Evolutionary conservation across 257 asterid genomes (phyloP).

Genomic region (Jasminum sambac): DNA sequence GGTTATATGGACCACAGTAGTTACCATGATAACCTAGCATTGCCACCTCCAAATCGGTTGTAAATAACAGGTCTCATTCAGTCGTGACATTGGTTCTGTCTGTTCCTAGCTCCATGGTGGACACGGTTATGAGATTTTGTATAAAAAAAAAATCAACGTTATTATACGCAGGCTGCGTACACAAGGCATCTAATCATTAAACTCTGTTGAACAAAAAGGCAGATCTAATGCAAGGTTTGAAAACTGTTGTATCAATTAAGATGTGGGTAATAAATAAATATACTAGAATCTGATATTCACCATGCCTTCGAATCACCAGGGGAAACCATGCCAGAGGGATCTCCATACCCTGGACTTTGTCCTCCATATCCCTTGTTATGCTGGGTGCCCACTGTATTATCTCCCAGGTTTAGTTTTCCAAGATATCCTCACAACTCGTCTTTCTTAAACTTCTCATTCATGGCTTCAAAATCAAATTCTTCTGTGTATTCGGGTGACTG

Average conservation of each 20-base stretch:
- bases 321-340: conserved; percentile 35
- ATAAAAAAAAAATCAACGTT: conserved; percentile 82
- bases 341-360: conserved; percentile 32
- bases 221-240: neutral
- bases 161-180: conserved; percentile 72
- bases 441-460: conserved; percentile 82
- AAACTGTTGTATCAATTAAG: neutral
- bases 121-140: conserved; percentile 59
- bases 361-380: conserved; percentile 26
- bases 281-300: neutral
- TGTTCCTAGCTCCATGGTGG: conserved; percentile 55
- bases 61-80: conserved; percentile 51
- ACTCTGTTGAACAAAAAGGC: neutral
- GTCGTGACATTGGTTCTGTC: conserved; percentile 44
- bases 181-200: conserved; percentile 13
- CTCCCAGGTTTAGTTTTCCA: conserved; percentile 57
- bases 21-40: conserved; percentile 48
- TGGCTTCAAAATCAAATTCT: conserved; percentile 77
- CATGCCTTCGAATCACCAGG: conserved; percentile 51
- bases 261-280: neutral
- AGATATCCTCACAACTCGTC: conserved; percentile 81
- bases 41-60: conserved; percentile 30
- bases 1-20: conserved; percentile 36
- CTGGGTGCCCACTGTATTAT: conserved; percentile 35
- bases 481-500: conserved; percentile 53